Evolutionary conservation across 768 basidiomycete genomes (phyloP).

Genomic region (Zangia roseola): DNA sequence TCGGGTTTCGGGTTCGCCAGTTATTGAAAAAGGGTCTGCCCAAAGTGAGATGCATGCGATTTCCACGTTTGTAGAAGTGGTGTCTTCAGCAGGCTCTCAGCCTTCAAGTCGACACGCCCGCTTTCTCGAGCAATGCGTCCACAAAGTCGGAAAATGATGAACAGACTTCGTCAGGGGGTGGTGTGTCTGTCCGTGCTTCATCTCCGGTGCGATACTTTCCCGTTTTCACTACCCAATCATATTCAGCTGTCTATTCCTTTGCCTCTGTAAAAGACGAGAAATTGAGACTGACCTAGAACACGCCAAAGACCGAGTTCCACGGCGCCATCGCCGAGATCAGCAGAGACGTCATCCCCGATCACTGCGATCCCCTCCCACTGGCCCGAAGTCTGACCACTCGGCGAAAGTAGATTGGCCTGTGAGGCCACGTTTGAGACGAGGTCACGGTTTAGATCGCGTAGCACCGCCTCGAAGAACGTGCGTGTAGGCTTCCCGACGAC

Average conservation of each 20-base stretch:
- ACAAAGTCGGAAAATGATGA: constrained; percentile 56
- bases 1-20: too few relatives aligned
- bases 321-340: constrained; percentile 65
- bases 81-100: too few relatives aligned
- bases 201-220: constrained; percentile 69
- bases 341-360: constrained; percentile 65
- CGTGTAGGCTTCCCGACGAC: constrained; percentile 65
- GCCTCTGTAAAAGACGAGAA: not conserved
- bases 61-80: too few relatives aligned
- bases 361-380: constrained; percentile 37
- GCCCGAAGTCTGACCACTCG: too few relatives aligned
- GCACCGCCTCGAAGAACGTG: constrained; percentile 57
- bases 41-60: too few relatives aligned
- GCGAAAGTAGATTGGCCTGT: too few relatives aligned
- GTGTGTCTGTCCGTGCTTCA: constrained; percentile 40
- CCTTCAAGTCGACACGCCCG: not conserved
- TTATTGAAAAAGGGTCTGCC: too few relatives aligned
- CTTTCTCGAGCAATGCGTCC: constrained; percentile 37
- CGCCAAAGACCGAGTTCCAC: constrained; percentile 59
- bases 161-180: constrained; percentile 51
- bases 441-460: constrained; percentile 40
- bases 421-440: not conserved
- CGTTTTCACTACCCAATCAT: constrained; percentile 47
- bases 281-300: constrained; percentile 49
- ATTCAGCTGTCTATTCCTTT: not conserved